Evolutionary conservation across 352 stramenopile genomes (phyloP), one percentile per base, ranked within the genome.

Genomic region (Phytopythium delawarense): DNA sequence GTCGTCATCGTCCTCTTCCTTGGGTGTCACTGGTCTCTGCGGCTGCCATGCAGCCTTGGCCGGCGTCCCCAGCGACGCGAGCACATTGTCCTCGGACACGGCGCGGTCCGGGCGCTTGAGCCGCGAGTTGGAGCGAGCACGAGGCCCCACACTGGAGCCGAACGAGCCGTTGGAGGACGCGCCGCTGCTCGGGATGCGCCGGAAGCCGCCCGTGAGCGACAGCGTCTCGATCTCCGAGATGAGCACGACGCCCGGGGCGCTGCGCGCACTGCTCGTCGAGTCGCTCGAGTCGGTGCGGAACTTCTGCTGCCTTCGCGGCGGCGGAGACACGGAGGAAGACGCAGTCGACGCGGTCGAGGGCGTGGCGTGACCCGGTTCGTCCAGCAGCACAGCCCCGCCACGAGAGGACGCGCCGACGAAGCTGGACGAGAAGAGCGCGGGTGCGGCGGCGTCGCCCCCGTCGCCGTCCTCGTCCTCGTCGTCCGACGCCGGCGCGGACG

Each of bases 161-260:
- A 63, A 58, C 8, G 55, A 15, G 13, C 51, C 68, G 7, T 55
- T 45, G 45, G 64, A 67, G 55, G 63, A 57, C 18, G 59, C 52
- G 51, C 69, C 61, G 42, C 53, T 60, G 32, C 57, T 61, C 0
- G 62, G 57, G 32, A 78, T 51, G 15, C 71, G 68, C 21, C 77
- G 74, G 53, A 83, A 84, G 70, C 73, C 80, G 40, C 76, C 75
- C n/a, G 78, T 78, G 37, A 91, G 72, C 40, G 82, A 85, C 25
- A 87, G 61, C 50, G 70, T 75, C 30, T 91, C 82, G 30, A 89
- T 63, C 37, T 91, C 82, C 28, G 78, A 86, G 39, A 91, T 60
- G 58, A 91, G 61, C 60, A 91, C 71, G 9, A 91, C 65, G 34
- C 82, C 80, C n/a, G 72, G 68, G 2, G 59, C 54, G 25, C 75